phyloP scores from a whole-genome alignment of 345 rosid species.

The Aurinia saxatilis region DNA sequence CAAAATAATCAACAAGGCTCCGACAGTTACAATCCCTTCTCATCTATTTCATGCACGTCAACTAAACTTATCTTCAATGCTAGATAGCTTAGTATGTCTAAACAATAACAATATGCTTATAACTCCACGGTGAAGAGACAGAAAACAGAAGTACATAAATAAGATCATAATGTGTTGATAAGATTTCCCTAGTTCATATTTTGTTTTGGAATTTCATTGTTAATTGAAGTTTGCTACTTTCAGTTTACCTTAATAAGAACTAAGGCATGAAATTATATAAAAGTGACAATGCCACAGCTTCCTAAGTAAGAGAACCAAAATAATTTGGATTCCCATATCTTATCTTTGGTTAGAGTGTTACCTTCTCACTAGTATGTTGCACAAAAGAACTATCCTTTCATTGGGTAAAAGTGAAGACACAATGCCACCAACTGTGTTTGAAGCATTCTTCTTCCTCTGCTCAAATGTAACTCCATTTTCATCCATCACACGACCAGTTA shows the following conservation, averaged over 20 bases:
- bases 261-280: background rate
- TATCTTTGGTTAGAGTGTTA: slow-evolving; percentile 26
- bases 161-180: background rate
- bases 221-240: background rate
- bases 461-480: slow-evolving; percentile 65
- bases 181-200: background rate
- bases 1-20: slow-evolving; percentile 11
- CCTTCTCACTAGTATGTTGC: slow-evolving; percentile 93
- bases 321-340: slow-evolving; percentile 1
- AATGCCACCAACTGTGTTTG: slow-evolving; percentile 56
- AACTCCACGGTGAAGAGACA: background rate
- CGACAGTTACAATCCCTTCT: background rate
- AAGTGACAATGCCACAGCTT: background rate
- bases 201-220: background rate
- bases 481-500: slow-evolving; percentile 86
- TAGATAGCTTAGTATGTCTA: background rate
- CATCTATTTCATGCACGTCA: background rate
- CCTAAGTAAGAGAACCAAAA: slow-evolving; percentile 6
- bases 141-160: slow-evolving; percentile 8
- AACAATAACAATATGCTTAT: background rate
- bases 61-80: background rate
- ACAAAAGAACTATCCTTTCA: slow-evolving; percentile 68
- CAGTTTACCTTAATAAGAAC: slow-evolving; percentile 1
- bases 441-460: slow-evolving; percentile 79
- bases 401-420: slow-evolving; percentile 73